Evolutionary conservation across 225 moss, liverwort and hornwort species (phyloP).

Genomic region (Climacium dendroides): DNA sequence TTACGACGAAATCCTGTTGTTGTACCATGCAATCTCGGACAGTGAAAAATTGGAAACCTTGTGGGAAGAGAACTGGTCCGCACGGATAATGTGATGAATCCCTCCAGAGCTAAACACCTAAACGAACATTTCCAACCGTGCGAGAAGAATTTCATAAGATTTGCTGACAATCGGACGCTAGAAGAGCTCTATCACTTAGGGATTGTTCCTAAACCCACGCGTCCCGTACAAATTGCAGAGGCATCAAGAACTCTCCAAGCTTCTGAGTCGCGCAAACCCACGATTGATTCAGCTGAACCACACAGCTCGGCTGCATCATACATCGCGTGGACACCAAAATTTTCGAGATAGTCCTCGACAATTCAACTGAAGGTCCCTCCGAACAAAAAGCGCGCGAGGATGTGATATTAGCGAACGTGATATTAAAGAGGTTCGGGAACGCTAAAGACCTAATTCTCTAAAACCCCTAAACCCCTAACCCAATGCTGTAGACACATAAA

Average conservation of each 20-base stretch:
- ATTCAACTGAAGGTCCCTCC: too few species aligned
- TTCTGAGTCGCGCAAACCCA: background rate
- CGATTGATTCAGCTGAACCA: background rate
- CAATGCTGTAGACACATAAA: background rate
- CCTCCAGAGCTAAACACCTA: background rate
- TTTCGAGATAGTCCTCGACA: background rate
- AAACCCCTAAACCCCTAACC: background rate
- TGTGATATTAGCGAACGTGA: background rate
- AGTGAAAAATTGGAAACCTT: background rate
- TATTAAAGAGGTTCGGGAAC: background rate
- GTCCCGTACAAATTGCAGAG: background rate
- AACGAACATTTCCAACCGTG: conserved; percentile 6
- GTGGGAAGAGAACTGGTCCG: background rate
- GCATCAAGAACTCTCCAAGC: background rate
- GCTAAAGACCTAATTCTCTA: background rate
- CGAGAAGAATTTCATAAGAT: conserved; percentile 18
- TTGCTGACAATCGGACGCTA: background rate
- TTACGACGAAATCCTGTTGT: background rate
- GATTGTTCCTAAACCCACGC: background rate
- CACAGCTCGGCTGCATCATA: background rate
- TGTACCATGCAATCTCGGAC: background rate
- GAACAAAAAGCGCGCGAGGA: background rate
- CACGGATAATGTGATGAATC: background rate
- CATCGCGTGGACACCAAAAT: background rate
- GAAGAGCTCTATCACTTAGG: background rate